phyloP scores from a whole-genome alignment of 139 green algal species.

The Picocystis salinarum region DNA sequence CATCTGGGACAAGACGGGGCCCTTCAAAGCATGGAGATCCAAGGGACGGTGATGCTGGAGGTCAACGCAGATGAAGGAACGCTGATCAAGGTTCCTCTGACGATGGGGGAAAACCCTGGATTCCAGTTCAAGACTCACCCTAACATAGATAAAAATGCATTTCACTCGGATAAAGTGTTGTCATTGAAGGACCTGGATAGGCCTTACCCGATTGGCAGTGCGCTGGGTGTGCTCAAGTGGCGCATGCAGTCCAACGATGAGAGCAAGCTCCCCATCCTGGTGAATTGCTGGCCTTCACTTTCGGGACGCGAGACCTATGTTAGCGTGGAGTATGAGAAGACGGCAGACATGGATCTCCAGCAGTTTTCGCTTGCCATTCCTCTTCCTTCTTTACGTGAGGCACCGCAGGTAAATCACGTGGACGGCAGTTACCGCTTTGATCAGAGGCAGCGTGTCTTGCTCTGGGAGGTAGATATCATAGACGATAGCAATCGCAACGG shows the following conservation, averaged over 20 bases:
- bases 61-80: background rate
- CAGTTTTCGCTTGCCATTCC: slow-evolving; percentile 84
- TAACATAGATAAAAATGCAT: slow-evolving; percentile 95
- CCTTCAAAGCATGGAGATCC: slow-evolving; percentile 81
- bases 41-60: slow-evolving; percentile 61
- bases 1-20: slow-evolving; percentile 76
- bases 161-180: slow-evolving; percentile 48
- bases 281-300: slow-evolving; percentile 92
- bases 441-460: slow-evolving; percentile 28
- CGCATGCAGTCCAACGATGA: slow-evolving; percentile 50
- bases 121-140: slow-evolving; percentile 99
- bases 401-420: slow-evolving; percentile 49
- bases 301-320: slow-evolving; percentile 73
- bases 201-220: slow-evolving; percentile 71
- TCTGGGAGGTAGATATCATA: slow-evolving; percentile 83
- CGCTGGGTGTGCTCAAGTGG: slow-evolving; percentile 94
- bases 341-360: slow-evolving; percentile 61
- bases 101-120: slow-evolving; percentile 32
- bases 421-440: slow-evolving; percentile 79
- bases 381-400: slow-evolving; percentile 26
- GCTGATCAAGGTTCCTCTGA: slow-evolving; percentile 19
- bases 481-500: slow-evolving; percentile 74
- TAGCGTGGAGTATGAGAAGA: slow-evolving; percentile 96
- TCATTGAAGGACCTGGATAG: slow-evolving; percentile 76
- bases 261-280: slow-evolving; percentile 41